phyloP scores from a whole-genome alignment of 257 asterid genomes.

The Rhazya stricta region DNA sequence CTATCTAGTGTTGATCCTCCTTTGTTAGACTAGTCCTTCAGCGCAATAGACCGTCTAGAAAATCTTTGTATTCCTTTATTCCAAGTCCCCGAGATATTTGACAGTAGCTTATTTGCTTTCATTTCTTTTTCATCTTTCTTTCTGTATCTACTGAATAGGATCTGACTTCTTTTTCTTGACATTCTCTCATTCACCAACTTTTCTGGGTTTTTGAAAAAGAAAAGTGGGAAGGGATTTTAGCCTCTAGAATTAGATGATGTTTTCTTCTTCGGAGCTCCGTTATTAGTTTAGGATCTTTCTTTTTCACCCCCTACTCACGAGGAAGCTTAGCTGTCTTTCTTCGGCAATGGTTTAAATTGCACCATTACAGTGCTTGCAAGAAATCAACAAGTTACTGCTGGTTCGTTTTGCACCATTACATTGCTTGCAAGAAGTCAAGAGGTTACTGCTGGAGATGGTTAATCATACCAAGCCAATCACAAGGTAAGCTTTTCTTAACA shows the following conservation, averaged over 20 bases:
- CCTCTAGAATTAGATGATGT: conserved; percentile 26
- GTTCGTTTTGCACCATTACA: conserved; percentile 18
- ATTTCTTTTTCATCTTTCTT: background rate
- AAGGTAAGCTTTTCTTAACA: conserved; percentile 12
- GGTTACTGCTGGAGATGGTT: conserved; percentile 39
- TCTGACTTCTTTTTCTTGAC: conserved; percentile 24
- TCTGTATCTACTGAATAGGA: conserved; percentile 23
- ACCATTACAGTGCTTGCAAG: conserved; percentile 7
- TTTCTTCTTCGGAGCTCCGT: conserved; percentile 19
- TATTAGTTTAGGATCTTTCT: conserved; percentile 4
- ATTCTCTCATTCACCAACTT: conserved; percentile 40
- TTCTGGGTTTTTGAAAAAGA: conserved; percentile 62
- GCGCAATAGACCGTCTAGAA: conserved; percentile 12
- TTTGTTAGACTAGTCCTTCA: background rate
- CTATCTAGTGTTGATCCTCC: background rate
- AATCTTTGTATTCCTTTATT: background rate
- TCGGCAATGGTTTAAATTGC: conserved; percentile 10
- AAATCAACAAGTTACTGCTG: conserved; percentile 26
- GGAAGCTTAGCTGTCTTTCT: conserved; percentile 17
- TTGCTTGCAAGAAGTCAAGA: conserved; percentile 18
- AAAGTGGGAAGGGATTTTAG: conserved; percentile 46
- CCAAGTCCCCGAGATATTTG: conserved; percentile 25
- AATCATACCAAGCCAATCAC: conserved; percentile 42
- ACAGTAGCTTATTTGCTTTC: background rate
- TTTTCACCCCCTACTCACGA: background rate